phyloP scores from a whole-genome alignment of 2,329 filamentous ascomycete genomes.

The Cladosporium sp. region DNA sequence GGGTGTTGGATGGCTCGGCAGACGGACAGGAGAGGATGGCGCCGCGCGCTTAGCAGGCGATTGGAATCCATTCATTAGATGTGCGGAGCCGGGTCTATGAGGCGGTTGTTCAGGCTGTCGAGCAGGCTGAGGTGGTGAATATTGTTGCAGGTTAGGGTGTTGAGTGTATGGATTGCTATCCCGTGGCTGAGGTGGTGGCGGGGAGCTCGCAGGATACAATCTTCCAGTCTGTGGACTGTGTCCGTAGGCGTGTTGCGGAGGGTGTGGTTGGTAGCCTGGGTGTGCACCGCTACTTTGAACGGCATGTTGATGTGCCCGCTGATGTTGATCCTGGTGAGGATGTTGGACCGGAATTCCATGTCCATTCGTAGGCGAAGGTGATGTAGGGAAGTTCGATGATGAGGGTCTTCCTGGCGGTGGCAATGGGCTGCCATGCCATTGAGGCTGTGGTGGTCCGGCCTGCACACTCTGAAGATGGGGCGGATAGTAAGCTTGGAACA shows the following conservation, averaged over 20 bases:
- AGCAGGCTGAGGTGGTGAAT: constrained; percentile 11
- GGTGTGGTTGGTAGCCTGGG: constrained; percentile 12
- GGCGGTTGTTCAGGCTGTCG: constrained; percentile 5
- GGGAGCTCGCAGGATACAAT: neutral
- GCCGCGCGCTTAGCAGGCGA: constrained; percentile 23
- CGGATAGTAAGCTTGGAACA: constrained; percentile 7
- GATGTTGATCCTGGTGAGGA: constrained; percentile 51
- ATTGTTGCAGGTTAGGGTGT: constrained; percentile 14
- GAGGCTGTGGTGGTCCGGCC: constrained; percentile 23
- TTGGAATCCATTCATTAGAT: constrained; percentile 29
- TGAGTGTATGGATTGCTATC: constrained; percentile 10
- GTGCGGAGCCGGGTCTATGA: constrained; percentile 20
- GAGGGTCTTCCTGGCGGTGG: constrained; percentile 20
- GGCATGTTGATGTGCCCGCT: constrained; percentile 31
- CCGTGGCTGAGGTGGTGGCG: neutral
- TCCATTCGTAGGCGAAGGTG: constrained; percentile 23
- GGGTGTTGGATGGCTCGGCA: neutral
- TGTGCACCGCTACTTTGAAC: constrained; percentile 25
- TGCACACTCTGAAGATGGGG: constrained; percentile 11
- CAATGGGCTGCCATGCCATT: constrained; percentile 25
- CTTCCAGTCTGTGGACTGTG: neutral
- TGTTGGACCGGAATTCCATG: constrained; percentile 15
- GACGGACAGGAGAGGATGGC: constrained; percentile 11
- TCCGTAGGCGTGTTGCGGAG: neutral
- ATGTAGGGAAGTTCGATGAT: constrained; percentile 20